Evolutionary conservation across 192 early-diverging fungal genomes (phyloP).

Genomic region (Globomyces pollinis-pini): DNA sequence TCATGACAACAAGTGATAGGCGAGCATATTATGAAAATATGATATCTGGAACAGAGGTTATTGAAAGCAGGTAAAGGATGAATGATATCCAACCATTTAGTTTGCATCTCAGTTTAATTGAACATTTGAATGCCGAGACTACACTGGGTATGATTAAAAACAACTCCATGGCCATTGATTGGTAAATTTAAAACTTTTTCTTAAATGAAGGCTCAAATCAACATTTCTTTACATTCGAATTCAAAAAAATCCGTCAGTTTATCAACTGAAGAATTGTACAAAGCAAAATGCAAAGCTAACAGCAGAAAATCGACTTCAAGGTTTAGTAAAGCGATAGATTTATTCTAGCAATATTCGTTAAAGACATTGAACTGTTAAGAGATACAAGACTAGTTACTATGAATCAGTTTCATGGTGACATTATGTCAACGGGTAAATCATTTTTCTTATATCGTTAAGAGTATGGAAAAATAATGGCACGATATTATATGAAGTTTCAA

Average conservation of each 20-base stretch:
- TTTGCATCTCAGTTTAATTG: constrained; percentile 52
- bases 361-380: constrained; percentile 32
- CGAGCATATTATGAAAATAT: constrained; percentile 41
- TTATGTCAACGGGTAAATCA: constrained; percentile 31
- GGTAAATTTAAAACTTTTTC: no score
- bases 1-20: constrained; percentile 45
- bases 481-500: constrained; percentile 34
- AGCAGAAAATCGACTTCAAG: constrained; percentile 29
- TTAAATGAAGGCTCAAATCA: no score
- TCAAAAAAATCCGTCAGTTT: constrained; percentile 39
- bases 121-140: constrained; percentile 51
- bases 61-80: no score
- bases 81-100: no score
- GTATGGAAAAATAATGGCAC: constrained; percentile 36
- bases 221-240: constrained; percentile 51
- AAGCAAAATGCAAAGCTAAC: constrained; percentile 10
- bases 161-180: constrained; percentile 26
- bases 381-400: constrained; percentile 14
- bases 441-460: constrained; percentile 16
- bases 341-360: constrained; percentile 35
- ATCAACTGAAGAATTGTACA: constrained; percentile 25
- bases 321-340: no score
- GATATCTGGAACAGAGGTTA: constrained; percentile 46
- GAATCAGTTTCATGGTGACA: constrained; percentile 5
- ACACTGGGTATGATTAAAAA: constrained; percentile 30